A percentile compares a stretch with the other conserved stretches of the same genome.
phyloP scores from a whole-genome alignment of 2,329 filamentous ascomycete species.

The Exophiala sp. region DNA sequence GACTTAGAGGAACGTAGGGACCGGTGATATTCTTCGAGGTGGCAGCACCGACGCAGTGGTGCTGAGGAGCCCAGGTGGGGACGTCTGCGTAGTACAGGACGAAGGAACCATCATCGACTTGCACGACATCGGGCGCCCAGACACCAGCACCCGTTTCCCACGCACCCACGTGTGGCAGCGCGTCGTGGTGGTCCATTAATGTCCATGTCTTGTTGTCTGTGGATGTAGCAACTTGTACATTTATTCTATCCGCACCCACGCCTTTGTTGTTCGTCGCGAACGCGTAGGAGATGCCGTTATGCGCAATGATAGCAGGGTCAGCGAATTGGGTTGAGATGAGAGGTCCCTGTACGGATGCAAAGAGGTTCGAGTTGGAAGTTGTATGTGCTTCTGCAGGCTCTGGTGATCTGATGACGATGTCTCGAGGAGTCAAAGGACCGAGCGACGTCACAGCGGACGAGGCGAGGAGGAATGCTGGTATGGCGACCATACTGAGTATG shows the following conservation, averaged over 20 bases:
- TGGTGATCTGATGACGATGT: conserved; percentile 17
- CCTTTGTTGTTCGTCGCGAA: conserved; percentile 55
- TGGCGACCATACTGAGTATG: conserved; percentile 24
- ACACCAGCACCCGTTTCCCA: conserved; percentile 56
- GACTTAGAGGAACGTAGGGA: conserved; percentile 49
- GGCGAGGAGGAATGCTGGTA: conserved; percentile 23
- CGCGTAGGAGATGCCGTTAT: conserved; percentile 53
- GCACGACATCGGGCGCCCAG: conserved; percentile 61
- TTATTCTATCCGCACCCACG: conserved; percentile 17
- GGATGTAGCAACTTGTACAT: conserved; percentile 55
- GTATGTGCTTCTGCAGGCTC: conserved; percentile 6
- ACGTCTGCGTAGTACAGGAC: conserved; percentile 57
- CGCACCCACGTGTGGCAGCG: conserved; percentile 49
- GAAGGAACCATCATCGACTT: conserved; percentile 50
- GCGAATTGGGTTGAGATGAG: conserved; percentile 40
- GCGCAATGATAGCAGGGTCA: conserved; percentile 48
- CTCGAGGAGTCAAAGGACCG: conserved; percentile 13
- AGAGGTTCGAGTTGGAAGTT: conserved; percentile 8
- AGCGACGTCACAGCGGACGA: conserved; percentile 15
- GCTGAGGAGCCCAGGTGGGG: conserved; percentile 35
- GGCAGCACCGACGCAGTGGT: conserved; percentile 58
- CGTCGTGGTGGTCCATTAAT: conserved; percentile 50
- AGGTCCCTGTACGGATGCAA: conserved; percentile 25
- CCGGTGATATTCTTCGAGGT: conserved; percentile 48
- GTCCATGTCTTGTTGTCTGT: conserved; percentile 48